Conservation (phyloP, 2,329 filamentous ascomycete genomes). For the Fusarium multiceps region DNA sequence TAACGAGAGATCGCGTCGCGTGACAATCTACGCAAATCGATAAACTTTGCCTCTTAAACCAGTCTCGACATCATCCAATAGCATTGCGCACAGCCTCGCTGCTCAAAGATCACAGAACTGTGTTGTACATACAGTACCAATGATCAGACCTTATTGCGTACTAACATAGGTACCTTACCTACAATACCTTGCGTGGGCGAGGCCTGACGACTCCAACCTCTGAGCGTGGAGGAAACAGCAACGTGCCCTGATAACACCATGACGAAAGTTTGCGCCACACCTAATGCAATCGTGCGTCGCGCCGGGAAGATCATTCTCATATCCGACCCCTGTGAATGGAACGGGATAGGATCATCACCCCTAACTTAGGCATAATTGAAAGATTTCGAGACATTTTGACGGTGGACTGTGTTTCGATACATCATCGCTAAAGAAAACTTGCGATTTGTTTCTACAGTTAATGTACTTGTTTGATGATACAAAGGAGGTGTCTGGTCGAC, state of each 20-base stretch:
- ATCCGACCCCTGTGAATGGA: conserved; percentile 19
- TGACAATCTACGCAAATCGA: conserved; percentile 18
- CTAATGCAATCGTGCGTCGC: conserved; percentile 26
- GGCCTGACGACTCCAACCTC: conserved; percentile 26
- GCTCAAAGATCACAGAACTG: conserved; percentile 1
- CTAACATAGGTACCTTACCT: background rate
- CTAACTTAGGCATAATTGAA: conserved; percentile 9
- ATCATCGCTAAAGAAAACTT: conserved; percentile 1
- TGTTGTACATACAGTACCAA: conserved; percentile 9
- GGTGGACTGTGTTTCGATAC: conserved; percentile 4
- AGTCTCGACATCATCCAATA: background rate
- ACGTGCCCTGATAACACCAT: conserved; percentile 37
- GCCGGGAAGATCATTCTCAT: conserved; percentile 14
- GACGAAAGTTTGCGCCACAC: conserved; percentile 38
- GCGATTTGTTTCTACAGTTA: conserved; percentile 7
- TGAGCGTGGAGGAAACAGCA: conserved; percentile 30
- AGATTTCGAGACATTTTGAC: conserved; percentile 25
- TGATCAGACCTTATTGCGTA: background rate
- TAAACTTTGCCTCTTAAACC: conserved; percentile 15
- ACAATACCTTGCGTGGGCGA: conserved; percentile 17
- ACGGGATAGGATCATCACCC: conserved; percentile 5
- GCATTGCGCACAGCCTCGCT: conserved; percentile 15
- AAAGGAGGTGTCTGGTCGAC: conserved; percentile 19
- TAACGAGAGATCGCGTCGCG: conserved; percentile 4
- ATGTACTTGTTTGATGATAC: conserved; percentile 10